Evolutionary conservation across 73 alveolate genomes (phyloP), one percentile per base, ranked within the genome.

Genomic region (Tetrahymena thermophila): DNA sequence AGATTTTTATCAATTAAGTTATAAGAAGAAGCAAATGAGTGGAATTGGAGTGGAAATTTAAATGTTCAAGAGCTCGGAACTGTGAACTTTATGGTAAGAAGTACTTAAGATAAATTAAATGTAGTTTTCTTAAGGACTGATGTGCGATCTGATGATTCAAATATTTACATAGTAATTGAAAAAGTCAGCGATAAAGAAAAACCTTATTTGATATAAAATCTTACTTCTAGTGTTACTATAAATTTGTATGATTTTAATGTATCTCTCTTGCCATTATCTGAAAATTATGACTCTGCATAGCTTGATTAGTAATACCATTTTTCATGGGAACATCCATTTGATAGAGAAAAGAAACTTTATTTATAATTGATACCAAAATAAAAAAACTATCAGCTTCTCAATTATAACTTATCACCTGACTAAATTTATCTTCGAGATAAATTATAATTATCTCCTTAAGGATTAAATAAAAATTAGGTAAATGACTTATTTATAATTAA

Each of bases 281-380:
- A 43, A 94, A 55, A 34, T 10, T 10, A 89, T 1, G 85, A 25
- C 34, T 94, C 56, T 34, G 94, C 17, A 19, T n/a, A 17, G 17
- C 35, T 42, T 0, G 13, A 71, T 3, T 71, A 71, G 11, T 71
- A 71, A 25, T 71, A 71, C 11, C 11, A 71, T n/a, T 71, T 71
- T 13, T 71, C 96, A 37, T 94, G 95, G 94, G 96, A 94, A 34
- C 95, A 94, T 42, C 96, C 96, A 17, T 43, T 55, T 71, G 89
- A 84, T 5, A 43, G 85, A n/a, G 43, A 16, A 19, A 85, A 85
- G 58, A 85, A 25, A 14, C 34, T 31, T 38, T 84, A 35, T 35
- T 17, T 23, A 19, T 94, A 35, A 94, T 85, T 43, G 3, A 85
- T n/a, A 40, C 83, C 57, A 25, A 71, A 4, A 4, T 40, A 94